These are phyloP conservation scores for Excoecaria agallocha DNA, from an alignment of 345 rosid genomes.

Conservation along the genomic window DNA sequence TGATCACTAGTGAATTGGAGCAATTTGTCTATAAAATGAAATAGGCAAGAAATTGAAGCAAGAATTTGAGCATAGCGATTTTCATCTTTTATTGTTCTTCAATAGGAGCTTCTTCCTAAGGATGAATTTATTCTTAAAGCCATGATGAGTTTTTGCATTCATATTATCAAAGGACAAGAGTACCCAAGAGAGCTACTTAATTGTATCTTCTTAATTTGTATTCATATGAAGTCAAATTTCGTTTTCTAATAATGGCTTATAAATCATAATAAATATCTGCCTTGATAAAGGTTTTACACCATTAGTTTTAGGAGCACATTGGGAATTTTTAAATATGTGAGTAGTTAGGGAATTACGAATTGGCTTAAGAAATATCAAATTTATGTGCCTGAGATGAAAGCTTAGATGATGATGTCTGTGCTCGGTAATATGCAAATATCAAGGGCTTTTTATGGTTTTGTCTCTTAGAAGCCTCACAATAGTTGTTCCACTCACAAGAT, in stretches of 20 bases:
- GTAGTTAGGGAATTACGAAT: not conserved
- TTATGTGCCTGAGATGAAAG: not conserved
- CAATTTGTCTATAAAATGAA: too few relatives aligned
- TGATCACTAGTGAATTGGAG: too few relatives aligned
- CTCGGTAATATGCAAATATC: too few relatives aligned
- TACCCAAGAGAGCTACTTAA: not conserved
- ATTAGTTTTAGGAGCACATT: not conserved
- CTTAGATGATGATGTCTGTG: too few relatives aligned
- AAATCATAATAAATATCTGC: not conserved
- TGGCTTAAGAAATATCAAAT: not conserved
- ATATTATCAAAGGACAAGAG: not conserved
- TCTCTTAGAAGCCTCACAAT: not conserved
- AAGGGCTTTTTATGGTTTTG: conserved; percentile 10
- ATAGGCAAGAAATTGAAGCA: too few relatives aligned
- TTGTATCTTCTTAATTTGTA: not conserved
- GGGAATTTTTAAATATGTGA: not conserved
- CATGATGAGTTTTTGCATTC: not conserved
- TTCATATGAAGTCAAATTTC: not conserved
- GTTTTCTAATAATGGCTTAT: not conserved
- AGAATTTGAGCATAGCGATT: too few relatives aligned
- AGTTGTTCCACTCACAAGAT: not conserved
- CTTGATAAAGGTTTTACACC: not conserved
- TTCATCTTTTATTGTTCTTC: conserved; percentile 1
- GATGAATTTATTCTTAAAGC: not conserved
- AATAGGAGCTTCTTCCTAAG: not conserved